Evolutionary conservation across 2,329 filamentous ascomycete species (phyloP).

Genomic region (Xylaria sp.): DNA sequence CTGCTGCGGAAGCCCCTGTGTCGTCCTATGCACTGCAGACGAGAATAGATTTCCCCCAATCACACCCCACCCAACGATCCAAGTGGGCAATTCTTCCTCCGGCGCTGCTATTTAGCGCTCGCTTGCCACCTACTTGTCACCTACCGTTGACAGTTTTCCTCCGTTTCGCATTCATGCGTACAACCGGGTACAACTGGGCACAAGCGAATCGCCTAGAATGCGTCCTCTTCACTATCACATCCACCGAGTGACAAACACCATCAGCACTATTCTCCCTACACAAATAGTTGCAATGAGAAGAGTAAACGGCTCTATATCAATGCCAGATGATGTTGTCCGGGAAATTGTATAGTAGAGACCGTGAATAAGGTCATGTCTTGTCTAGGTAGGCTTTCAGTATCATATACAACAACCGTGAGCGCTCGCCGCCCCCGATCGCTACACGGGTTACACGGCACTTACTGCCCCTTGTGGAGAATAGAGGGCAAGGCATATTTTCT

Average conservation of each 20-base stretch:
- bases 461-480: conserved; percentile 4
- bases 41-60: conserved; percentile 26
- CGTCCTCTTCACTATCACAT: background rate
- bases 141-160: background rate
- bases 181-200: background rate
- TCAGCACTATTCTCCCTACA: background rate
- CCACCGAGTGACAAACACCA: background rate
- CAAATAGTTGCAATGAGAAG: background rate
- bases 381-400: background rate
- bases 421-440: background rate
- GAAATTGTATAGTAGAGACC: conserved; percentile 2
- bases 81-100: background rate
- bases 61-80: conserved; percentile 9
- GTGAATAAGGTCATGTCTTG: background rate
- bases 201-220: conserved; percentile 8
- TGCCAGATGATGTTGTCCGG: background rate
- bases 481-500: conserved; percentile 26
- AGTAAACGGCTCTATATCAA: background rate
- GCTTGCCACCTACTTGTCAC: background rate
- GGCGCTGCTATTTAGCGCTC: background rate
- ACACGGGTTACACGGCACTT: conserved; percentile 11
- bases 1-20: background rate
- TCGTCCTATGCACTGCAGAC: conserved; percentile 10
- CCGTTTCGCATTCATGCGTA: background rate
- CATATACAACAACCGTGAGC: background rate